Base-by-base conservation (phyloP, 768 basidiomycete genomes). In the Cyclocybe cylindracea region DNA sequence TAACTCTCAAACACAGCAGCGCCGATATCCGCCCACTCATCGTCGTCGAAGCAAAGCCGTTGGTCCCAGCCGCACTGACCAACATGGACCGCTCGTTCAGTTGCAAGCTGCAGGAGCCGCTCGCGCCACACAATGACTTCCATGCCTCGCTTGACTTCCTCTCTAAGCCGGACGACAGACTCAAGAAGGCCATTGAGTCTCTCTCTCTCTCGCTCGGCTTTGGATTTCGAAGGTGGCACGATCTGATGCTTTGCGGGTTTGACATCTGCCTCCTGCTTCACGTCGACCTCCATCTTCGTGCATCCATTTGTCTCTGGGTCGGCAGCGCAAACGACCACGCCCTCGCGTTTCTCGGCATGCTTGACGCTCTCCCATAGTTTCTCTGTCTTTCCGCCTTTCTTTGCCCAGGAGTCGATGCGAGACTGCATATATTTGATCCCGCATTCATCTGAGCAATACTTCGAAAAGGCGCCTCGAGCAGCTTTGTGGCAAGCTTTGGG, bases 401-500 rank as follows among this genome's bases (percentile, higher is more conserved):
- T 79, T 9, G 79, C 70, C 79, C 83, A 89, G 36, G 72, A 73
- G 19, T 83, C 75, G 42, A 90, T 82, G 40, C 83, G 83, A 41
- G 72, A 70, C 55, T 79, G 81, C 84, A 89, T 85, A 68, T 80
- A 87, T 57, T 80, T 81, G 55, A 89, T 71, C 10, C 93, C 93
- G 57, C 93, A 96, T 55, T 88, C 89, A 47, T 91, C 87, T 10
- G 91, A 93, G 66, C 93, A 96, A 65, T 93, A 96, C 66, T 95
- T 95, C 18, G 92, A 94, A 61, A 93, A 86, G 2, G 80, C 80
- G 18, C 89, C 87, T 11, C 89, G 86, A 6, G 88, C 84, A 8
- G 93, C 87, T 55, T 84, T 87, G 64, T 88, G 88, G 62, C 93
- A 96, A 2, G 86, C 83, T 51, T 80, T 78, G 1, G 82, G 63